A percentile compares a stretch with the other conserved stretches of the same genome.
Evolutionary conservation across 768 basidiomycete species (phyloP).

Genomic region (Trametes sanguinea): DNA sequence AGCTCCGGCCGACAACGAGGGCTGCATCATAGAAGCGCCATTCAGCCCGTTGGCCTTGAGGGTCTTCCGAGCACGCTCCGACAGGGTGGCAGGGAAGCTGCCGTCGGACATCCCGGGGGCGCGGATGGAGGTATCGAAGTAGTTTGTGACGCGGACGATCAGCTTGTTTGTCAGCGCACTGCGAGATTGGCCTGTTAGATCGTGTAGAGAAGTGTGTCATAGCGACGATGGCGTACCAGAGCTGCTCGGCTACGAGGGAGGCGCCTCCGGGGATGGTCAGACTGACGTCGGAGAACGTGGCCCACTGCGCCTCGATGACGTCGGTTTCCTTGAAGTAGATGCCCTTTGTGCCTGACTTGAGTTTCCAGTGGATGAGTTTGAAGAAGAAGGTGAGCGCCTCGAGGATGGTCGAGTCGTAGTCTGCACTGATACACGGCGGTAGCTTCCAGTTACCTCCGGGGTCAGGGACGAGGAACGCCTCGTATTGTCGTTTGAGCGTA

Average conservation of each 20-base stretch:
- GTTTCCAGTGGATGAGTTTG: constrained; percentile 91
- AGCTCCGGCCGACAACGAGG: constrained; percentile 28
- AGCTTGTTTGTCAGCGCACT: constrained; percentile 92
- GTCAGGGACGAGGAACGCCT: constrained; percentile 87
- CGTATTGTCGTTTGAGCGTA: constrained; percentile 92
- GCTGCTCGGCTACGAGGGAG: constrained; percentile 88
- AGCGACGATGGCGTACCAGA: constrained; percentile 63
- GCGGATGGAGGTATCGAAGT: constrained; percentile 92
- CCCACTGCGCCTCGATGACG: constrained; percentile 95
- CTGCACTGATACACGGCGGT: constrained; percentile 84
- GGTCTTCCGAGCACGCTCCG: constrained; percentile 18
- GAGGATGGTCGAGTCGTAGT: constrained; percentile 88
- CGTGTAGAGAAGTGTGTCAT: no score
- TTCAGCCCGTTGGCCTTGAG: constrained; percentile 29
- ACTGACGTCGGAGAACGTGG: constrained; percentile 91
- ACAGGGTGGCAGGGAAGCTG: constrained; percentile 8
- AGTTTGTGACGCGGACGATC: constrained; percentile 89
- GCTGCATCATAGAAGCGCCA: constrained; percentile 7
- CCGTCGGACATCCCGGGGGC: constrained; percentile 54
- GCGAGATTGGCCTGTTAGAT: background rate
- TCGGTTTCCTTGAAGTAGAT: constrained; percentile 99
- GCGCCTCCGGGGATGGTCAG: constrained; percentile 87
- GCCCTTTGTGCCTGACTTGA: constrained; percentile 88
- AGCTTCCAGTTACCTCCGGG: constrained; percentile 86
- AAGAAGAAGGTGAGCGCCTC: constrained; percentile 90